Percentiles rank a stretch among this genome's conserved stretches.
phyloP scores from a whole-genome alignment of 1,284 basidiomycete genomes.

The Salmacisia buchloeana region DNA sequence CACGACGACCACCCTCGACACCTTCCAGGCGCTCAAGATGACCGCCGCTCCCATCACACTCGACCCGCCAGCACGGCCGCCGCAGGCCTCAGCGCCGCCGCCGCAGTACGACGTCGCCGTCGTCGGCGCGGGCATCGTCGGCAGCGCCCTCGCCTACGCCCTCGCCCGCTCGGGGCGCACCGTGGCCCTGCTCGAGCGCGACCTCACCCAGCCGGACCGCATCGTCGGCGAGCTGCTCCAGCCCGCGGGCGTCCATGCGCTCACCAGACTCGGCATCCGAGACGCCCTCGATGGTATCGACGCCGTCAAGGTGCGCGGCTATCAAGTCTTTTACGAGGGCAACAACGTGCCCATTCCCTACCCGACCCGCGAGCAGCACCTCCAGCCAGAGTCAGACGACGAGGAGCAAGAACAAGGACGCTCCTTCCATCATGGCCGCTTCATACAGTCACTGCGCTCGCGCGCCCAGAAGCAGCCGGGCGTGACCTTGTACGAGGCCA shows the following conservation, averaged over 20 bases:
- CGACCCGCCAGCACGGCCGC: not conserved
- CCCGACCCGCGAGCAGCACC: slow-evolving; percentile 55
- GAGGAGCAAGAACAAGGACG: slow-evolving; percentile 58
- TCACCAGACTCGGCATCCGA: slow-evolving; percentile 69
- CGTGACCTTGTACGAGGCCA: slow-evolving; percentile 37
- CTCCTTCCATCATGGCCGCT: slow-evolving; percentile 90
- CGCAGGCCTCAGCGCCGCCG: not conserved
- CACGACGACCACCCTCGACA: not conserved
- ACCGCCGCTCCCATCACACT: not conserved
- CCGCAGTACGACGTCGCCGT: slow-evolving; percentile 32
- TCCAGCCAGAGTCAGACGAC: not conserved
- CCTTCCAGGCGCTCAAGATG: not conserved
- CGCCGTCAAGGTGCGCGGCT: slow-evolving; percentile 76
- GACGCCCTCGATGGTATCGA: slow-evolving; percentile 76
- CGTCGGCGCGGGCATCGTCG: slow-evolving; percentile 49
- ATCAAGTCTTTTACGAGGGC: slow-evolving; percentile 67
- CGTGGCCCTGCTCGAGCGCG: slow-evolving; percentile 57
- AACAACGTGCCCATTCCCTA: slow-evolving; percentile 77
- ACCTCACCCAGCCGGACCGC: slow-evolving; percentile 83
- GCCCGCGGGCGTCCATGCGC: slow-evolving; percentile 78
- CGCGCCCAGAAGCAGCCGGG: slow-evolving; percentile 57
- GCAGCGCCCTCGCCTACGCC: slow-evolving; percentile 38
- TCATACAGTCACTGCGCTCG: slow-evolving; percentile 72
- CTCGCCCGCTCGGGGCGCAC: slow-evolving; percentile 54
- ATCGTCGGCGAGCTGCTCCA: slow-evolving; percentile 97